Evolutionary conservation across 2,329 filamentous ascomycete genomes (phyloP).

Genomic region (Epichloe bromicola): DNA sequence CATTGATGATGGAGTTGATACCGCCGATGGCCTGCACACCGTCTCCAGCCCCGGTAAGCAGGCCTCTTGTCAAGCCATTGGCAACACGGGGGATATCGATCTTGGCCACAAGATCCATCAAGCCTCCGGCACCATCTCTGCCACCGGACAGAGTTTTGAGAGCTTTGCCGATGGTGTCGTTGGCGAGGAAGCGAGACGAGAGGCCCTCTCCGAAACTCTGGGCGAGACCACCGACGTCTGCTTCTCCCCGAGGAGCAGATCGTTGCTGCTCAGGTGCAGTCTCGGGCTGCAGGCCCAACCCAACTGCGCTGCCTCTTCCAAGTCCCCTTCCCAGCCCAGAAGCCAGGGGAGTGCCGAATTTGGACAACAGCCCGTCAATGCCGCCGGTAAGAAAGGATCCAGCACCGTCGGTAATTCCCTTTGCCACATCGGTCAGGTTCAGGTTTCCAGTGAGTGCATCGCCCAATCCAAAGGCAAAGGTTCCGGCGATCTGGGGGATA

Average conservation of each 20-base stretch:
- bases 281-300: constrained; percentile 17
- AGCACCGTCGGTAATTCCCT: background rate
- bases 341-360: constrained; percentile 10
- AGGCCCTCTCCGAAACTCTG: constrained; percentile 16
- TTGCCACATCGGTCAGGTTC: constrained; percentile 7
- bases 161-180: constrained; percentile 17
- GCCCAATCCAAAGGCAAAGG: constrained; percentile 12
- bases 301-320: constrained; percentile 14
- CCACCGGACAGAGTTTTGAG: constrained; percentile 3
- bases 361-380: constrained; percentile 1
- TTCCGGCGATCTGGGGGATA: constrained; percentile 9
- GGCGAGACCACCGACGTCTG: constrained; percentile 11
- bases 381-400: background rate
- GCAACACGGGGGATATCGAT: constrained; percentile 16
- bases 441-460: constrained; percentile 11
- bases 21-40: constrained; percentile 20
- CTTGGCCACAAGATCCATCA: constrained; percentile 9
- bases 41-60: constrained; percentile 22
- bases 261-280: constrained; percentile 7
- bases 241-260: background rate
- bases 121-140: background rate
- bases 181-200: constrained; percentile 18
- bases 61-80: constrained; percentile 21
- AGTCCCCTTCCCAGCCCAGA: constrained; percentile 17
- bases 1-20: constrained; percentile 18